Base-by-base conservation (phyloP, 208 protist species). In the Trypanosoma mega region DNA sequence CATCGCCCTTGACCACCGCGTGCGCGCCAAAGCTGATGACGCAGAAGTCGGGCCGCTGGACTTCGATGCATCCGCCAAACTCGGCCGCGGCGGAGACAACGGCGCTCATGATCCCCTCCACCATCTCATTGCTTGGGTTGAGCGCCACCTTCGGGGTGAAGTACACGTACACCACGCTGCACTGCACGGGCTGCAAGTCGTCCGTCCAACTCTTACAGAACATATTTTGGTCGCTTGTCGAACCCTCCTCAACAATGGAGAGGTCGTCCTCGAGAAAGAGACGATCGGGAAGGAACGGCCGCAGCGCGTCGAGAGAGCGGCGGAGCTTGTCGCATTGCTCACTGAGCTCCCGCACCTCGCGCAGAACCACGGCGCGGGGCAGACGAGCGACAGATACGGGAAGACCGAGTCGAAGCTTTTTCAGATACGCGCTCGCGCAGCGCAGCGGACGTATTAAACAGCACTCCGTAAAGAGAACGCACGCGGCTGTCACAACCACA, bases 21-120 rank as follows among this genome's bases (percentile, higher is more conserved):
- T 50, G 53, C 8, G 21, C 53, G 33, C 53, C 53, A 60, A 60
- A 60, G 33, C 53, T 60, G 11, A 60, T 16, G 8, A 60, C 33
- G 21, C 39, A 50, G 53, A 31, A 60, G n/a, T 60, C 53, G 6
- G 53, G 53, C 18, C 39, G 43, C 21, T 50, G 53, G 23, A 60
- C 53, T 31, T 60, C 53, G 24, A 60, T 43, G 39, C 39, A 44
- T 31, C 53, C 53, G 16, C 53, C 53, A 21, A 23, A 60, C 34
- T 49, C 33, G 11, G 23, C 43, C 27, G 24, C 53, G 20, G 53
- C 33, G 14, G 6, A 18, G 11, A 48, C 53, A 6, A 60, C 53
- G 11, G 20, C 23, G 9, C 21, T 14, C 53, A 60, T 50, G 23
- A 60, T 50, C 20, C 16, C 7, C 53, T 60, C 43, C 53, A 50